Evolutionary conservation across 1,284 basidiomycete genomes (phyloP), one percentile per base, ranked within the genome.

Genomic region (Ceratobasidium sp.): DNA sequence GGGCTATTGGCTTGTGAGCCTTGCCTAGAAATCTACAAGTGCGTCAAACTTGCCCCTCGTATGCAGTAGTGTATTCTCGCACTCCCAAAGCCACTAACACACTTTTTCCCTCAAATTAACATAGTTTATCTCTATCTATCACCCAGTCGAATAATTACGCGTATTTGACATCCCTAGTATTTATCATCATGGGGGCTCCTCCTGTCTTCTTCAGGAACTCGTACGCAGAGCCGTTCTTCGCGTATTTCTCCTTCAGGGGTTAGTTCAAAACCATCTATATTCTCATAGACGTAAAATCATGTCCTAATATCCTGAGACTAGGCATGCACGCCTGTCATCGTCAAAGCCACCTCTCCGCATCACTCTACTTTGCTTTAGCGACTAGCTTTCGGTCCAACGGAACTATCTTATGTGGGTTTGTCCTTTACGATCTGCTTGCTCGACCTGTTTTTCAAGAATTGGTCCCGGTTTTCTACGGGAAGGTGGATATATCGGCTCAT

Each of bases 201-300:
- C 89, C 90, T 0, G 92, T 93, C 0, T 84, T 95, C 17, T 88
- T 90, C 20, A 87, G 92, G 61, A 91, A 92, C 0, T 89, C 93
- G 0, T 97, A 94, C 82, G 91, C 88, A 59, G 97, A 99, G 82
- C 92, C 96, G 0, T 93, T 96, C 83, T 97, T 94, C 84, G 93
- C 96, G 0, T 89, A 90, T 76, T 84, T 93, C 17, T 92, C 94
- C 0, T 96, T 97, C 82, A 86, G 85, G 82, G 96, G 95, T 86
- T 82, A 83, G 84, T n/a, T 15, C 82, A 33, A 33, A 33, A 33
- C 33, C 4, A 33, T 33, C 4, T 33, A 33, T 33, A 4, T 33
- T 4, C 4, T 33, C 28, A 48, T 50, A 67, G 9, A 67, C 1
- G 33, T 33, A 33, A 2, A 33, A 33, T 33, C 33, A 4, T 33